Evolutionary conservation across 2,329 filamentous ascomycete genomes (phyloP).

Genomic region (Didymella segeticola): DNA sequence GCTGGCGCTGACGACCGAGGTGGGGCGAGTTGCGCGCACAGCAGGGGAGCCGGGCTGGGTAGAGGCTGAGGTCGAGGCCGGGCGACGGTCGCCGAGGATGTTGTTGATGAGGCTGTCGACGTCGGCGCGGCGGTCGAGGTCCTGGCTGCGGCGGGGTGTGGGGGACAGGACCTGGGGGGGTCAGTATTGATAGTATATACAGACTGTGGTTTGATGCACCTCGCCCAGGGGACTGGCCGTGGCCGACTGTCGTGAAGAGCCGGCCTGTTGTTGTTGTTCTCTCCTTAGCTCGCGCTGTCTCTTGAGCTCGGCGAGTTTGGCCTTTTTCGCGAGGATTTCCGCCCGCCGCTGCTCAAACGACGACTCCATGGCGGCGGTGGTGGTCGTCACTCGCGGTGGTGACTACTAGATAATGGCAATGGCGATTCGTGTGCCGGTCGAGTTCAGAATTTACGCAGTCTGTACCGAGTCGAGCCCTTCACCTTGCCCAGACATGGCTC

Average conservation of each 20-base stretch:
- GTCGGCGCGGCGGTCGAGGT: slow-evolving; percentile 67
- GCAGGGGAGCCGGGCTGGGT: slow-evolving; percentile 63
- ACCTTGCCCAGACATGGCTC: slow-evolving; percentile 15
- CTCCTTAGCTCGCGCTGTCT: slow-evolving; percentile 84
- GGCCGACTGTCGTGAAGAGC: slow-evolving; percentile 69
- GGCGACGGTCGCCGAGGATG: slow-evolving; percentile 79
- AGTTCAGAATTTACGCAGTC: background rate
- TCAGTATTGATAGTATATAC: slow-evolving; percentile 14
- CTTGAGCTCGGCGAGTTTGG: slow-evolving; percentile 95
- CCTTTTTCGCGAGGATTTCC: slow-evolving; percentile 96
- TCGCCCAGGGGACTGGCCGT: slow-evolving; percentile 69
- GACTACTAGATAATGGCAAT: no score
- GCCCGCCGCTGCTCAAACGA: slow-evolving; percentile 85
- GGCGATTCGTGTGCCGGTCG: no score
- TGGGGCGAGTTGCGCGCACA: slow-evolving; percentile 72
- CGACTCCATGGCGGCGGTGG: slow-evolving; percentile 38
- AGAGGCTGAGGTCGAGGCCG: slow-evolving; percentile 71
- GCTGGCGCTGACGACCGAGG: slow-evolving; percentile 82
- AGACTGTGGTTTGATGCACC: slow-evolving; percentile 58
- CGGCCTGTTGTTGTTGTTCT: slow-evolving; percentile 71
- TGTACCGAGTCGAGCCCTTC: slow-evolving; percentile 4
- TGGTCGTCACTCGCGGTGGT: no score
- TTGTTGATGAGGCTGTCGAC: slow-evolving; percentile 87
- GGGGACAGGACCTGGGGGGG: slow-evolving; percentile 69
- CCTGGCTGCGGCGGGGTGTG: slow-evolving; percentile 69